phyloP scores from a whole-genome alignment of 306 rosid genomes.

The Rubus parviflorus region DNA sequence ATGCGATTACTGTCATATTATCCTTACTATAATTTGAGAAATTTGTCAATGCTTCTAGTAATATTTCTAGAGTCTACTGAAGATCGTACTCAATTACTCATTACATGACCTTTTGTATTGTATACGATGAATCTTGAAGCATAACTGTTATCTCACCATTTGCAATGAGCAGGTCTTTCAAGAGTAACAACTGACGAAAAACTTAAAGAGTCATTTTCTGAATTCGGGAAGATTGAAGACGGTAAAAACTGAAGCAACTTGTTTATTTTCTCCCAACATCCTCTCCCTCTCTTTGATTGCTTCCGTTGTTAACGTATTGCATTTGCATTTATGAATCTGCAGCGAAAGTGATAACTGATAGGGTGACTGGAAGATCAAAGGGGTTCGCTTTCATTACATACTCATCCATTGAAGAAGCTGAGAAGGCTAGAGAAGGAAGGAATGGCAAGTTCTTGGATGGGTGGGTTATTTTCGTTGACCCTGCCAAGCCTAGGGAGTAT shows the following conservation, averaged over 20 bases:
- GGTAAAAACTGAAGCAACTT: conserved; percentile 31
- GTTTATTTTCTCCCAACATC: neutral
- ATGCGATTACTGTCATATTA: neutral
- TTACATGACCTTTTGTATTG: neutral
- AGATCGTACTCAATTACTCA: neutral
- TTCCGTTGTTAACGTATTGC: conserved; percentile 22
- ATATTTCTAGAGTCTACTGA: neutral
- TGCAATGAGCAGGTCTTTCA: conserved; percentile 68
- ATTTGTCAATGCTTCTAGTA: neutral
- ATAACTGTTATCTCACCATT: neutral
- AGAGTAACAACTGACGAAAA: conserved; percentile 78
- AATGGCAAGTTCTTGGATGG: conserved; percentile 95
- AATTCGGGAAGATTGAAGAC: conserved; percentile 71
- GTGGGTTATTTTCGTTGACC: conserved; percentile 95
- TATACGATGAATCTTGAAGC: neutral
- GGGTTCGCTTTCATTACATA: conserved; percentile 81
- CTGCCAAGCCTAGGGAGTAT: conserved; percentile 80
- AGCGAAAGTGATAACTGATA: conserved; percentile 83
- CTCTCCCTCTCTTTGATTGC: conserved; percentile 4
- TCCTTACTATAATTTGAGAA: neutral
- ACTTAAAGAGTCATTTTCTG: conserved; percentile 70
- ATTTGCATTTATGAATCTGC: conserved; percentile 26
- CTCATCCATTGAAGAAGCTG: conserved; percentile 70
- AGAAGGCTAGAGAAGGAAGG: conserved; percentile 77
- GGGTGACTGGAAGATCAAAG: conserved; percentile 84